Percentiles rank a stretch among this genome's conserved stretches.
phyloP scores from a whole-genome alignment of 371 early-diverging fungal species.

The Circinella minor region DNA sequence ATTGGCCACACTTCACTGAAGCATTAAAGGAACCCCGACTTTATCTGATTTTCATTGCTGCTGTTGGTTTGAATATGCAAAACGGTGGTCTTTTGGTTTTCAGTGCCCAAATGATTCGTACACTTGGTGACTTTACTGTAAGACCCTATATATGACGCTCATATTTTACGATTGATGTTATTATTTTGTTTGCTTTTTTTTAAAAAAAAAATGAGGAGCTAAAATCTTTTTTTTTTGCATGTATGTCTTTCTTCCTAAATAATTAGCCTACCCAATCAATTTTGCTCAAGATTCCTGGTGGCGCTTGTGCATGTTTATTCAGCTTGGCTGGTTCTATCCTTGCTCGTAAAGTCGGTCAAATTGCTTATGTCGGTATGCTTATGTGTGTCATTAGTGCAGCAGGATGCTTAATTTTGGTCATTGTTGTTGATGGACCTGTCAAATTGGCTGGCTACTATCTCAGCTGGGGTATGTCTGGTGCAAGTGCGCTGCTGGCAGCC shows the following conservation, averaged over 20 bases:
- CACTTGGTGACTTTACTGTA: conserved; percentile 42
- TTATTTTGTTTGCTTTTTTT: neutral
- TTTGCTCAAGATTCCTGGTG: conserved; percentile 38
- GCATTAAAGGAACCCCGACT: conserved; percentile 38
- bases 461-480: conserved; percentile 31
- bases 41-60: conserved; percentile 28
- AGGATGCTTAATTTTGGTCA: conserved; percentile 33
- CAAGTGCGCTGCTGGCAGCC: conserved; percentile 30
- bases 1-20: conserved; percentile 35
- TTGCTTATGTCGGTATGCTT: conserved; percentile 21
- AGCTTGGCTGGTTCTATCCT: conserved; percentile 19
- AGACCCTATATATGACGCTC: neutral
- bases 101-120: conserved; percentile 34
- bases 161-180: too few species aligned
- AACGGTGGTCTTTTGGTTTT: conserved; percentile 43
- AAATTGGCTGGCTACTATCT: conserved; percentile 42
- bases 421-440: conserved; percentile 24
- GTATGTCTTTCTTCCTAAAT: neutral
- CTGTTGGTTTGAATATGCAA: conserved; percentile 28
- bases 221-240: too few species aligned
- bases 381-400: conserved; percentile 23
- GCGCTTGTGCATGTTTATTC: conserved; percentile 22
- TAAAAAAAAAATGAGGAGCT: too few species aligned
- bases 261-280: conserved; percentile 30
- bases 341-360: conserved; percentile 24